These are phyloP conservation scores for Choiromyces venosus DNA, from an alignment of 495 filamentous ascomycete genomes.

Conservation along the genomic window DNA sequence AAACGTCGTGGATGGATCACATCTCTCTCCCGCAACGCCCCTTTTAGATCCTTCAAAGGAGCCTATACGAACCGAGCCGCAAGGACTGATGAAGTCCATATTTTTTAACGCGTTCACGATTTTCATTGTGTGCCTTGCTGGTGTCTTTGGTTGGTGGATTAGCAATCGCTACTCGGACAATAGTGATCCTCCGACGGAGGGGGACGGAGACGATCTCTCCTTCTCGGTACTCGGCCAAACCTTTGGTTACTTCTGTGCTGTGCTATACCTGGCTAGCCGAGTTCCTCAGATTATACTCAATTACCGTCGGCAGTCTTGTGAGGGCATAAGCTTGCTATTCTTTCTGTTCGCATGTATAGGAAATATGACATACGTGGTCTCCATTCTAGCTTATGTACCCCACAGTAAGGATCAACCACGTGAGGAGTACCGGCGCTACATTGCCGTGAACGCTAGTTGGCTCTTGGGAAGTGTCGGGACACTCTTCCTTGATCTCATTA, in stretches of 20 bases:
- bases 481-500: slow-evolving; percentile 69
- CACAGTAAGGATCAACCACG: slow-evolving; percentile 51
- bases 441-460: slow-evolving; percentile 85
- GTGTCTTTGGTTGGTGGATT: slow-evolving; percentile 79
- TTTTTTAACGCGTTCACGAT: slow-evolving; percentile 68
- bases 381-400: slow-evolving; percentile 83
- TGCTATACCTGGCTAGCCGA: slow-evolving; percentile 79
- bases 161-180: slow-evolving; percentile 44
- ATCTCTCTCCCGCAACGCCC: slow-evolving; percentile 76
- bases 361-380: slow-evolving; percentile 85
- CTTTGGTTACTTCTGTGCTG: slow-evolving; percentile 80
- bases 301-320: slow-evolving; percentile 79
- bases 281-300: slow-evolving; percentile 88
- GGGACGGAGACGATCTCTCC: slow-evolving; percentile 43
- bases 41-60: slow-evolving; percentile 47
- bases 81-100: slow-evolving; percentile 50
- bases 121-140: slow-evolving; percentile 71
- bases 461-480: slow-evolving; percentile 84
- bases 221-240: slow-evolving; percentile 75
- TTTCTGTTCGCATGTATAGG: slow-evolving; percentile 95
- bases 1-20: slow-evolving; percentile 40
- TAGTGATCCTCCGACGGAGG: slow-evolving; percentile 27
- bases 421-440: slow-evolving; percentile 65
- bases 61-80: slow-evolving; percentile 35
- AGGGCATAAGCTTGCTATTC: slow-evolving; percentile 85